Evolutionary conservation across 352 stramenopile genomes (phyloP).

Genomic region (Phytophthora pinifolia): DNA sequence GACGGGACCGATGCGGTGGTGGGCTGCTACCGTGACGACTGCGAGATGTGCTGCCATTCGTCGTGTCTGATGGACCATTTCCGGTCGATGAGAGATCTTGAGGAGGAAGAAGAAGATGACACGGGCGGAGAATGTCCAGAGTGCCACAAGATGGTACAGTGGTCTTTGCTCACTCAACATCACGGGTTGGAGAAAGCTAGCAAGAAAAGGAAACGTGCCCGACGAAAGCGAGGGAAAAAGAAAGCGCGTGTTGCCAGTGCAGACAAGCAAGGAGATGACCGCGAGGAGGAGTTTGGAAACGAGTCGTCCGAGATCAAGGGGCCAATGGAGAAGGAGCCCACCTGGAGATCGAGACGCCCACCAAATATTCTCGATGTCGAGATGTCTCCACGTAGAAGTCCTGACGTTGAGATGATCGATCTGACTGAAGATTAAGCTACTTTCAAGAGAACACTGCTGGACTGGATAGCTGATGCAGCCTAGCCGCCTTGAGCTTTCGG

Average conservation of each 20-base stretch:
- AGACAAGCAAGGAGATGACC: constrained; percentile 10
- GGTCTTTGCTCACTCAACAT: constrained; percentile 36
- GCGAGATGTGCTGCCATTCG: constrained; percentile 44
- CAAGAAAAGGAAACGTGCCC: constrained; percentile 9
- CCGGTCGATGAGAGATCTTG: constrained; percentile 24
- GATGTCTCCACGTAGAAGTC: neutral
- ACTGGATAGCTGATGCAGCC: neutral
- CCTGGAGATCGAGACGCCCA: neutral
- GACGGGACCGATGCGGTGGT: constrained; percentile 6
- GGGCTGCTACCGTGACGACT: constrained; percentile 46
- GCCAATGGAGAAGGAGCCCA: neutral
- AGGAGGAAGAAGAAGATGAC: constrained; percentile 6
- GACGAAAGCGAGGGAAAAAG: constrained; percentile 3
- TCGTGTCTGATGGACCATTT: constrained; percentile 63
- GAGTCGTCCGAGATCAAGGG: neutral
- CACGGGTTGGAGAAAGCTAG: constrained; percentile 3
- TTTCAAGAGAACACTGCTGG: neutral
- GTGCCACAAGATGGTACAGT: constrained; percentile 45
- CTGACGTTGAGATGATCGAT: constrained; percentile 24
- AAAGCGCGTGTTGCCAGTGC: neutral
- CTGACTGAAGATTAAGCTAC: constrained; percentile 23
- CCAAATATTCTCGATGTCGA: constrained; percentile 2
- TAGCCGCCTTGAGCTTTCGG: constrained; percentile 27
- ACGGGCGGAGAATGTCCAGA: constrained; percentile 42
- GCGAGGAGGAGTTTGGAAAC: neutral